A percentile compares a stretch with the other conserved stretches of the same genome.
Conservation (phyloP, 352 stramenopile genomes). For the Pilasporangium apinafurcum region DNA sequence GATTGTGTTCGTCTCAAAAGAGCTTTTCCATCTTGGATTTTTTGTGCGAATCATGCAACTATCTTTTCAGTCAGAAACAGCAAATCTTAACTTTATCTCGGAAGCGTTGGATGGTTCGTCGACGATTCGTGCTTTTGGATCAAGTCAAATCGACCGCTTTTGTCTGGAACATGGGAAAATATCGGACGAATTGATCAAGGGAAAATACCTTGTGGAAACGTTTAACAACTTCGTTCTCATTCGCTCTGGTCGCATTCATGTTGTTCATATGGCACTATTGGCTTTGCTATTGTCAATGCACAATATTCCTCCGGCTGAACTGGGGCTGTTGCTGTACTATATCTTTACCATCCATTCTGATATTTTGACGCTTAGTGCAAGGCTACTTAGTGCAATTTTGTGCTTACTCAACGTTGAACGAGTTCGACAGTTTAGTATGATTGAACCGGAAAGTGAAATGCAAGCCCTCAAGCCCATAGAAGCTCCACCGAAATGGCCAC, state of each 20-base stretch:
- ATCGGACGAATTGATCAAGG: slow-evolving; percentile 20
- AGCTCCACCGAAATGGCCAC: slow-evolving; percentile 14
- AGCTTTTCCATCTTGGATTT: slow-evolving; percentile 22
- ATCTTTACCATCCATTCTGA: slow-evolving; percentile 29
- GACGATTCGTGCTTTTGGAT: slow-evolving; percentile 31
- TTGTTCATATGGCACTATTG: slow-evolving; percentile 23
- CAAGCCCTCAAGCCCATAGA: slow-evolving; percentile 9
- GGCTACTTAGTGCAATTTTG: slow-evolving; percentile 17
- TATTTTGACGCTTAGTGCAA: slow-evolving; percentile 18
- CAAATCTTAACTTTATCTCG: slow-evolving; percentile 36
- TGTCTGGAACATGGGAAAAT: slow-evolving; percentile 16
- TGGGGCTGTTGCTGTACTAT: slow-evolving; percentile 37
- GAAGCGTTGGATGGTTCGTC: slow-evolving; percentile 27
- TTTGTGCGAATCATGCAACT: slow-evolving; percentile 16
- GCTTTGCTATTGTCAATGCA: slow-evolving; percentile 22
- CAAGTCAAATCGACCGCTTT: slow-evolving; percentile 21
- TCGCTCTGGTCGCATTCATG: slow-evolving; percentile 19
- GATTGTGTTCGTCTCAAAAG: slow-evolving; percentile 25
- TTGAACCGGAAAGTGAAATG: slow-evolving; percentile 14
- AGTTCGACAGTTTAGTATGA: slow-evolving; percentile 18
- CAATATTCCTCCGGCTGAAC: slow-evolving; percentile 20
- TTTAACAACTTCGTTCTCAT: slow-evolving; percentile 31
- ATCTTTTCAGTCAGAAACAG: slow-evolving; percentile 17
- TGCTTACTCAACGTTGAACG: slow-evolving; percentile 23
- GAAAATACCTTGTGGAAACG: slow-evolving; percentile 11